Base-by-base conservation (phyloP, 2,329 filamentous ascomycete genomes). In the Thermochaetoides dissita region DNA sequence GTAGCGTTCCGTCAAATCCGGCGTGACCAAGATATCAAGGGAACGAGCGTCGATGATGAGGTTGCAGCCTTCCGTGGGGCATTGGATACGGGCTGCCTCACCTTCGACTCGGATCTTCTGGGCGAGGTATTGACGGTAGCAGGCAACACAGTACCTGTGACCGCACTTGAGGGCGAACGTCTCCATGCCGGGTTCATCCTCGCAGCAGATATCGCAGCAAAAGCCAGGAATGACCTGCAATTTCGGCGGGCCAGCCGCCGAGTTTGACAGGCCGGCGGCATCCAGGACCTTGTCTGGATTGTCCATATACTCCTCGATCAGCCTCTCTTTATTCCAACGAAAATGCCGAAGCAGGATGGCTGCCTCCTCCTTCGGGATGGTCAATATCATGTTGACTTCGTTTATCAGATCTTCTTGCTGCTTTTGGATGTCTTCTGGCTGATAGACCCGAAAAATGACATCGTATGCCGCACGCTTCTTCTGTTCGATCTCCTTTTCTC, bases 281-380 rank as follows among this genome's bases (percentile, higher is more conserved):
- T 94, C 87, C 31, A 96, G 66, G 2, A 91, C 76, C 55, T 81
- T 76, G 45, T 83, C 77, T 3, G 83, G 79, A 39, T 76, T 75
- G 50, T 98, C 89, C 88, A 98, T 95, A 62, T 96, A 96, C 49
- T 86, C 80, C 56, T 98, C 91, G 44, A 96, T 88, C 51, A 98
- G 62, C 34, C 84, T 79, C 59, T 98, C 91, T 60, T 94, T 91
- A 62, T 96, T 96, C 91, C 91, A 98, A 56, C 87, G 76, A 53
- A 84, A 85, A 62, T 91, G 76, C 37, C 91, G 81, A 46, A 98
- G 68, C 34, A 98, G 69, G 41, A 98, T 95, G 24, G 88, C 89
- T 0, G 84, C 80, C 49, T 91, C 84, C 62, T 96, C 91, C 53
- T 85, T 83, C 10, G 84, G 79, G 57, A 95, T 79, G 46, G 88